Evolutionary conservation across 257 asterid genomes (phyloP), one percentile per base, ranked within the genome.

Genomic region (Jasminum sambac): DNA sequence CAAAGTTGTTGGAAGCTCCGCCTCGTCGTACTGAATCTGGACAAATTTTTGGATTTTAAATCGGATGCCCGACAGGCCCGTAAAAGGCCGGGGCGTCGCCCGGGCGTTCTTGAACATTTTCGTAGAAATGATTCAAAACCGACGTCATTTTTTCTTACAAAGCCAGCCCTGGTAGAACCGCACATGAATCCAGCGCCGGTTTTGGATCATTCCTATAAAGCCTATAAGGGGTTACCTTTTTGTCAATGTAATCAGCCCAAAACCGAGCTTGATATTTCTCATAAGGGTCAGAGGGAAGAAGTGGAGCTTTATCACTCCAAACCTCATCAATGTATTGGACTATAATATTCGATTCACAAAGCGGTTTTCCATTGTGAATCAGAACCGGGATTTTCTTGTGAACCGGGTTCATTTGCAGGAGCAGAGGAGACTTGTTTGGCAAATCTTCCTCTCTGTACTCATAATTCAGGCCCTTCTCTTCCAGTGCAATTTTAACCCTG

Each of bases 401-500:
- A 71, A 82, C 52, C 23, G 87, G 87, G 81, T 84, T 84, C 82
- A 74, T 73, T 63, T 78, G 42, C 0, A 84, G 70, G 2, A 75
- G 69, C 8, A 78, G 58, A 11, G 25, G 46, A 11, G 77, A 69
- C 43, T 76, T 80, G 41, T 70, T 30, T 43, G 0, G 13, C 67
- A 82, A 43, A 11, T 82, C 50, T 26, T 86, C 77, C 24, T 82
- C 86, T 37, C 30, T 84, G 81, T 61, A 62, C 59, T 80, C 89
- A 17, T 78, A 86, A 0, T 76, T 44, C 4, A 87, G 39, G 3
- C 81, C 82, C 68, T 84, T 87, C 48, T 80, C 89, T 0, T 82
- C 83, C 48, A 84, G n/a, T 11, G 92, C 87, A 2, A 86, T 37
- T 70, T 82, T 76, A 1, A 25, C 83, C 71, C 89, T 78, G 84